A percentile compares a stretch with the other conserved stretches of the same genome.
These are phyloP conservation scores for Penicillium coffeae DNA, from an alignment of 495 filamentous ascomycete species.

Conservation along the genomic window DNA sequence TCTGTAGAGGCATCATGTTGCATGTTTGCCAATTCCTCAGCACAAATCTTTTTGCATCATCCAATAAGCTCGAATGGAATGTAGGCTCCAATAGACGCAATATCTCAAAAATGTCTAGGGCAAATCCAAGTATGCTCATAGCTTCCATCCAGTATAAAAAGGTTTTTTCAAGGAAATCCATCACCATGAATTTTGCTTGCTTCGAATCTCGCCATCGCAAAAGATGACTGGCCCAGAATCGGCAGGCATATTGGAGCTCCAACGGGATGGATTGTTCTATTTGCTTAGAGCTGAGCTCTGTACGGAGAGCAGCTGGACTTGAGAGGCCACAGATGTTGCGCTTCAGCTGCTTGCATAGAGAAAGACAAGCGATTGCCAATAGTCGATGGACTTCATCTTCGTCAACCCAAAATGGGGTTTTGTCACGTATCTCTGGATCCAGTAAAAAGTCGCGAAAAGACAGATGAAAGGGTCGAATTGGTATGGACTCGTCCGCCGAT, in stretches of 20 bases:
- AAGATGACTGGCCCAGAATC: conserved; percentile 18
- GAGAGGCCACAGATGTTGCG: conserved; percentile 33
- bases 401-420: conserved; percentile 15
- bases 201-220: no score
- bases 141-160: conserved; percentile 45
- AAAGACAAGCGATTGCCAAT: conserved; percentile 21
- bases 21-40: conserved; percentile 24
- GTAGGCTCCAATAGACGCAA: neutral
- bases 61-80: conserved; percentile 1
- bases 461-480: conserved; percentile 4
- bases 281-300: conserved; percentile 14
- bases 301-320: conserved; percentile 17
- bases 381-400: neutral
- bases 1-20: conserved; percentile 20
- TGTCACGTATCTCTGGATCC: neutral
- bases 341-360: conserved; percentile 23
- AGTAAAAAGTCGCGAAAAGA: conserved; percentile 10
- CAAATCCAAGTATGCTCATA: conserved; percentile 28
- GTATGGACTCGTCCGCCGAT: neutral
- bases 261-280: conserved; percentile 20
- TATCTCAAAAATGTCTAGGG: neutral
- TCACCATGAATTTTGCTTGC: conserved; percentile 24
- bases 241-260: conserved; percentile 35
- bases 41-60: conserved; percentile 25
- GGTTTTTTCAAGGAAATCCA: conserved; percentile 33